phyloP scores from a whole-genome alignment of 2,329 filamentous ascomycete genomes.

The Waltergamsia citrina region DNA sequence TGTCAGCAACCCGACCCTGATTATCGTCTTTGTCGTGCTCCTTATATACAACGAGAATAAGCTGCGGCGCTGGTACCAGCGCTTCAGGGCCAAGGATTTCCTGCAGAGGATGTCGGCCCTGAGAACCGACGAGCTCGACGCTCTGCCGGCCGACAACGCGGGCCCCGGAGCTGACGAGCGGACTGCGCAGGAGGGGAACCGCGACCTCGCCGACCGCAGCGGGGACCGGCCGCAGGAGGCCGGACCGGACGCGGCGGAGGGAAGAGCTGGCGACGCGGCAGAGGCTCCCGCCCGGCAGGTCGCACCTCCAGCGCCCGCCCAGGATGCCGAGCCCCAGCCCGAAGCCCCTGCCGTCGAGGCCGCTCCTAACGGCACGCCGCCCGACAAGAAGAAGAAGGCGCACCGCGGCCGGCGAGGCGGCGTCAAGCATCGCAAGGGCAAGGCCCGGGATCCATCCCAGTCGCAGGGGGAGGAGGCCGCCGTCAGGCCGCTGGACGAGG shows the following conservation, averaged over 20 bases:
- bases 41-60: conserved; percentile 36
- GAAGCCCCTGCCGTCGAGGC: background rate
- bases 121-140: background rate
- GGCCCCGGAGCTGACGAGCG: too few species aligned
- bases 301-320: background rate
- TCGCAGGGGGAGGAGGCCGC: conserved; percentile 36
- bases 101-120: conserved; percentile 12
- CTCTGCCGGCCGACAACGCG: background rate
- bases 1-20: conserved; percentile 43
- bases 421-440: conserved; percentile 53
- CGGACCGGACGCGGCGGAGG: too few species aligned
- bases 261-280: too few species aligned
- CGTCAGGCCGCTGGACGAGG: conserved; percentile 47
- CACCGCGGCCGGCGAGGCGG: conserved; percentile 66
- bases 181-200: too few species aligned
- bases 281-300: too few species aligned
- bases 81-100: conserved; percentile 17
- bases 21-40: conserved; percentile 32
- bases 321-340: background rate
- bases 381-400: conserved; percentile 56
- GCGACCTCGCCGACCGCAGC: too few species aligned
- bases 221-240: too few species aligned
- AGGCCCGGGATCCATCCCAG: conserved; percentile 40
- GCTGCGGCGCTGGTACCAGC: conserved; percentile 27
- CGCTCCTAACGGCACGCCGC: conserved; percentile 10